A percentile compares a stretch with the other conserved stretches of the same genome.
phyloP scores from a whole-genome alignment of 2,329 filamentous ascomycete species.

The Cercospora sojina region DNA sequence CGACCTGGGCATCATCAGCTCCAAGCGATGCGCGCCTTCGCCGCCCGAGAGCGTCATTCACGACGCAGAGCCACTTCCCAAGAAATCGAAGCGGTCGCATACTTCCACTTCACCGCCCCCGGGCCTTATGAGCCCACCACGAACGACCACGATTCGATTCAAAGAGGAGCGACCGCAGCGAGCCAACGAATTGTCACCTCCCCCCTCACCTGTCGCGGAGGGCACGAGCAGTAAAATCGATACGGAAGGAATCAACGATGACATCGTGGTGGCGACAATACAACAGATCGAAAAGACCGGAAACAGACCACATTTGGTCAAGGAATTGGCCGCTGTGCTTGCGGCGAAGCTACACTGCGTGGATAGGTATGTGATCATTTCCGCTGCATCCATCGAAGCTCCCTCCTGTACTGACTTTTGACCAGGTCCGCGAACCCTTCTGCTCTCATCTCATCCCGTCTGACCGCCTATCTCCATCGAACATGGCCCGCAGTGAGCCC shows the following conservation, averaged over 20 bases:
- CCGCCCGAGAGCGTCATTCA: slow-evolving; percentile 63
- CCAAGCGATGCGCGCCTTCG: slow-evolving; percentile 55
- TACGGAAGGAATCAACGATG: slow-evolving; percentile 82
- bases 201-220: slow-evolving; percentile 66
- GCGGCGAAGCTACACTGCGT: slow-evolving; percentile 75
- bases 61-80: slow-evolving; percentile 57
- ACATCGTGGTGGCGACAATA: slow-evolving; percentile 90
- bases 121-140: slow-evolving; percentile 46
- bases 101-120: slow-evolving; percentile 42
- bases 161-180: slow-evolving; percentile 52
- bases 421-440: slow-evolving; percentile 88
- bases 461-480: slow-evolving; percentile 87
- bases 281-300: slow-evolving; percentile 82
- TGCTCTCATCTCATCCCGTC: slow-evolving; percentile 89
- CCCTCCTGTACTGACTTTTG: not conserved
- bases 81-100: slow-evolving; percentile 74
- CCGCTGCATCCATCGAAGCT: not conserved
- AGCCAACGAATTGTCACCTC: slow-evolving; percentile 70
- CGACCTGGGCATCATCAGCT: slow-evolving; percentile 86
- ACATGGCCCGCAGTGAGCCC: slow-evolving; percentile 72
- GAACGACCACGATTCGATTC: slow-evolving; percentile 46
- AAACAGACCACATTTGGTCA: slow-evolving; percentile 91
- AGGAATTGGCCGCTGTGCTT: slow-evolving; percentile 82
- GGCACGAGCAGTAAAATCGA: slow-evolving; percentile 60
- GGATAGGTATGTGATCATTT: slow-evolving; percentile 72